phyloP scores from a whole-genome alignment of 768 basidiomycete genomes.

The Trametes elegans region DNA sequence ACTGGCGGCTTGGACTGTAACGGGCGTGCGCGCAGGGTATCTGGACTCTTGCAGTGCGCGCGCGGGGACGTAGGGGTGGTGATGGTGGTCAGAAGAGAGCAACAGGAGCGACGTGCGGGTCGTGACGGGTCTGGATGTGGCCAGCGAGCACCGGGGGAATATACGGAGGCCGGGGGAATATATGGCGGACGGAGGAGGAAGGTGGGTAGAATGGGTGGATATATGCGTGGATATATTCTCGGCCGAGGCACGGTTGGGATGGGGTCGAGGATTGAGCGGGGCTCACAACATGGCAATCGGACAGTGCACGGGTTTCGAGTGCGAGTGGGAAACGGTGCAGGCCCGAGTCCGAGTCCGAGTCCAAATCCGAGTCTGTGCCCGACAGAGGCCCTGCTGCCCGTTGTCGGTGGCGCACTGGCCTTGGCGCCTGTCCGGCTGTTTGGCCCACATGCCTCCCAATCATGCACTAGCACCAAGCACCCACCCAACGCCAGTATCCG shows the following conservation, averaged over 20 bases:
- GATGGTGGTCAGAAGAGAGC: not conserved
- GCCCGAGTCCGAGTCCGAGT: not conserved
- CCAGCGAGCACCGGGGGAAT: not conserved
- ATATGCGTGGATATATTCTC: slow-evolving; percentile 1
- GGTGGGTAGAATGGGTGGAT: slow-evolving; percentile 1
- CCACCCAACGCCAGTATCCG: not conserved
- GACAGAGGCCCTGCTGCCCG: not conserved
- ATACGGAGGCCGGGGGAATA: not conserved
- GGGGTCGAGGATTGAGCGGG: not conserved
- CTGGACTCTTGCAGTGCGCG: not conserved
- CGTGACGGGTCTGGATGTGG: not conserved
- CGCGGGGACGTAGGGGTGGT: not conserved
- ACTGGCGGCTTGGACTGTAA: not conserved
- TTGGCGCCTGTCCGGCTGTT: not conserved
- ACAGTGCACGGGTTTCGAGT: not conserved
- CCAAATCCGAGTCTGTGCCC: not conserved
- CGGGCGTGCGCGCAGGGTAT: no score
- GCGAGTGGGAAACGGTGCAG: not conserved
- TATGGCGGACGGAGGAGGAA: slow-evolving; percentile 9
- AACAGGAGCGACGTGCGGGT: not conserved
- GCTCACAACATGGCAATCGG: slow-evolving; percentile 14
- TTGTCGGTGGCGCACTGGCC: not conserved
- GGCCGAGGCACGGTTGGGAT: not conserved
- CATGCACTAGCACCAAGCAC: no score
- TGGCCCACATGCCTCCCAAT: not conserved